Evolutionary conservation across 345 rosid genomes (phyloP).

Genomic region (Brassica carinata): DNA sequence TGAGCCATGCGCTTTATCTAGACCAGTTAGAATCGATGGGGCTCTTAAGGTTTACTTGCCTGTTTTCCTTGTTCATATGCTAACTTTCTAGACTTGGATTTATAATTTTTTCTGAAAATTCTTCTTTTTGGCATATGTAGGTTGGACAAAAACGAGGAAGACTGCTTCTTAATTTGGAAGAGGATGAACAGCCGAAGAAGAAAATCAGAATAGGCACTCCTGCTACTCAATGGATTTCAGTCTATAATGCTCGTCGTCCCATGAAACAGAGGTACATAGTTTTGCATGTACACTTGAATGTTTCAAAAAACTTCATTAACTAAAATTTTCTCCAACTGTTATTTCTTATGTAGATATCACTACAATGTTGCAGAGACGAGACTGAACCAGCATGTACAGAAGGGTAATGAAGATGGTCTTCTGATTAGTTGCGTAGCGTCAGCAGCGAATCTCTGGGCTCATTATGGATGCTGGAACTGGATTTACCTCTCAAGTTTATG

Average conservation of each 20-base stretch:
- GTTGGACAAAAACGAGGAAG: slow-evolving; percentile 92
- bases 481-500: slow-evolving; percentile 83
- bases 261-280: slow-evolving; percentile 82
- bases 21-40: slow-evolving; percentile 91
- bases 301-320: no score
- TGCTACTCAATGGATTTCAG: slow-evolving; percentile 91
- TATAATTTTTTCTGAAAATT: no score
- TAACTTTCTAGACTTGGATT: no score
- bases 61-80: no score
- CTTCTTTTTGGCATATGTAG: no score
- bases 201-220: slow-evolving; percentile 84
- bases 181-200: slow-evolving; percentile 90
- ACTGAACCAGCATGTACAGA: slow-evolving; percentile 76
- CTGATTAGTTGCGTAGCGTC: slow-evolving; percentile 89
- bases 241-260: slow-evolving; percentile 88
- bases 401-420: slow-evolving; percentile 90
- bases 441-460: slow-evolving; percentile 87
- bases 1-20: slow-evolving; percentile 57
- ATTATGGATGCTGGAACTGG: slow-evolving; percentile 99
- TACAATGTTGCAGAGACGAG: slow-evolving; percentile 87
- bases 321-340: neutral
- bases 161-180: slow-evolving; percentile 61
- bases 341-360: slow-evolving; percentile 68
- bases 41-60: no score
- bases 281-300: slow-evolving; percentile 51